Conservation (phyloP, 1,139 yeast genomes). For the Zygoascus meyerae region DNA sequence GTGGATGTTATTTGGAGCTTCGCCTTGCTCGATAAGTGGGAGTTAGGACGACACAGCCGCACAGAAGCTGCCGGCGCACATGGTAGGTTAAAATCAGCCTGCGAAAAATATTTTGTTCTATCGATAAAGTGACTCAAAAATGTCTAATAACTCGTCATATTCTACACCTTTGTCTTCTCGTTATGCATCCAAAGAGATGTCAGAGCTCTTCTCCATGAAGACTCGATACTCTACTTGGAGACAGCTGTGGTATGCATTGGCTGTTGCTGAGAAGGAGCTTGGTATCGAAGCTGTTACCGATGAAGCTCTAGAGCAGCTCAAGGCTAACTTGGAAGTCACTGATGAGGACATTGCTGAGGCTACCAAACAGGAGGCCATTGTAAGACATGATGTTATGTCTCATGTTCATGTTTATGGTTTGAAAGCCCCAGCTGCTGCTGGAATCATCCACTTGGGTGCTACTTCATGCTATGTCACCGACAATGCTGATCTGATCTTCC, state of each 20-base stretch:
- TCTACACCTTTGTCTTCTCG: constrained; percentile 92
- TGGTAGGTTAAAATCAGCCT: too few relatives aligned
- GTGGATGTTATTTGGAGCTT: too few relatives aligned
- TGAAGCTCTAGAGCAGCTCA: constrained; percentile 86
- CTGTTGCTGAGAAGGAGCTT: constrained; percentile 89
- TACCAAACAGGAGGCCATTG: constrained; percentile 90
- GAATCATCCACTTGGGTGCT: constrained; percentile 97
- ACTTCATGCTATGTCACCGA: constrained; percentile 97
- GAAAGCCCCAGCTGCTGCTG: constrained; percentile 93
- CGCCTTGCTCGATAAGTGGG: too few relatives aligned
- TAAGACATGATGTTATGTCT: constrained; percentile 99
- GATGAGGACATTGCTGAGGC: constrained; percentile 92
- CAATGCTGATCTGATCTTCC: constrained; percentile 93
- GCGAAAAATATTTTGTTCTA: too few relatives aligned
- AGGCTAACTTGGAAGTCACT: constrained; percentile 67
- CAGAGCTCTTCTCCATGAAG: constrained; percentile 82
- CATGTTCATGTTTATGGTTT: constrained; percentile 94
- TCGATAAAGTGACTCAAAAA: constrained; percentile 4
- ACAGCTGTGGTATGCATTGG: constrained; percentile 91
- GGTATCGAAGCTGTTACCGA: constrained; percentile 82
- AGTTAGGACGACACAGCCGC: too few relatives aligned
- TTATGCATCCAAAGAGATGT: constrained; percentile 97
- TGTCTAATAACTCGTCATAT: constrained; percentile 41
- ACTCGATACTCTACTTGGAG: constrained; percentile 98
- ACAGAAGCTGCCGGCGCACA: too few relatives aligned